Evolutionary conservation across 768 basidiomycete species (phyloP), one percentile per base, ranked within the genome.

Genomic region (Psilocybe cyanescens): DNA sequence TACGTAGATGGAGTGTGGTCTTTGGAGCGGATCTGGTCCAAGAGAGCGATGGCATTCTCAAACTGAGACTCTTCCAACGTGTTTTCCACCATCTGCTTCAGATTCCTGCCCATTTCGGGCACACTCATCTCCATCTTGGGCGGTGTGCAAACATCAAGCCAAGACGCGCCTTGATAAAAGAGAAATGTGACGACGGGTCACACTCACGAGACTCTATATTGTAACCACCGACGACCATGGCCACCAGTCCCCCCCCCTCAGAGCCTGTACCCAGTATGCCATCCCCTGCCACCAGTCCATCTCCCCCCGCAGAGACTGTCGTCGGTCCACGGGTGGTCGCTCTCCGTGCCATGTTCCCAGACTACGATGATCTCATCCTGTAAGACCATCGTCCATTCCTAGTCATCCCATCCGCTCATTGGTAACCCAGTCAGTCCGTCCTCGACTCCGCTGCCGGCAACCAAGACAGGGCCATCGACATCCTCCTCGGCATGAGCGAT

Each of bases 401-500:
- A 24, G 1, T 29, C 33, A 7, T 51, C 29, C 31, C 54, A 7
- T 30, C 44, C 39, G 11, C 52, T 58, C 29, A 55, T 30, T 55
- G 24, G 52, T 53, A 33, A 16, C 52, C 3, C 46, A 91, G 89
- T 44, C 80, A 81, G 68, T 87, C 86, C 7, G 88, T 95, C 0
- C 78, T 95, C 50, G 85, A 92, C 60, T 89, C 88, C 5, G 89
- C 89, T 4, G 69, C 78, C n/a, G 82, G 87, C 9, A 78, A 91
- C 65, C 86, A 92, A 64, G 91, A 91, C 63, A 82, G 81, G 30
- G 93, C 93, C 4, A 81, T 94, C 58, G 92, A 95, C 67, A 76
- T 81, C 1, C 79, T 95, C 8, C 82, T 95, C 6, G 89, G 88
- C 8, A 94, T 95, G 93, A 93, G 83, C 74, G 94, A 95, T 75